Evolutionary conservation across 169 alveolate species (phyloP).

Genomic region (Plasmodium reichenowi): DNA sequence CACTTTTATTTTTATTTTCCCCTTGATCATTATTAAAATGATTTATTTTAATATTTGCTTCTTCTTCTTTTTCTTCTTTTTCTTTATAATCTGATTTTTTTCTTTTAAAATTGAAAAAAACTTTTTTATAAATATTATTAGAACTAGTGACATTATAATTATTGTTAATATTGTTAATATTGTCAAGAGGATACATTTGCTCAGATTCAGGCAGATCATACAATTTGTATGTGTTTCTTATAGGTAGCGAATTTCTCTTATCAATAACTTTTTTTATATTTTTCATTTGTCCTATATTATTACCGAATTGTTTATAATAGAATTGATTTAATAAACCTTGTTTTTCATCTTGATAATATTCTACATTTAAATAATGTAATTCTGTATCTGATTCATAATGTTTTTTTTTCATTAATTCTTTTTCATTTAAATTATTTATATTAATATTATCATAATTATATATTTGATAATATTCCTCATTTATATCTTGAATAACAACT

Average conservation of each 20-base stretch:
- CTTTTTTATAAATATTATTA: slow-evolving; percentile 4
- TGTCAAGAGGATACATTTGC: too few species aligned
- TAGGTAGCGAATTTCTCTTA: not conserved
- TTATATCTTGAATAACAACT: slow-evolving; percentile 41
- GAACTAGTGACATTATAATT: not conserved
- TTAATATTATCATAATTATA: slow-evolving; percentile 65
- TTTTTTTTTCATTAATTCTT: slow-evolving; percentile 13
- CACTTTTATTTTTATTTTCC: not conserved
- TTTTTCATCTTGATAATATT: slow-evolving; percentile 40
- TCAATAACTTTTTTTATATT: not conserved
- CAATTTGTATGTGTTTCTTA: not conserved
- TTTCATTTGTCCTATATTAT: not conserved
- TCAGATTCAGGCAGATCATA: too few species aligned
- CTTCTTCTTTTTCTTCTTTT: not conserved
- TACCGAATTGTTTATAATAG: slow-evolving; percentile 5
- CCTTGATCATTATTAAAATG: not conserved
- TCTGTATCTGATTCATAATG: slow-evolving; percentile 42
- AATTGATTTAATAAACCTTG: slow-evolving; percentile 36
- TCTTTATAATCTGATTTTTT: not conserved
- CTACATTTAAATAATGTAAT: slow-evolving; percentile 16
- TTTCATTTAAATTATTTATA: slow-evolving; percentile 9
- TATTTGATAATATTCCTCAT: slow-evolving; percentile 63
- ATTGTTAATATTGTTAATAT: too few species aligned
- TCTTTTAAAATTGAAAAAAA: not conserved
- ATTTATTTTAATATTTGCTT: not conserved